phyloP scores from a whole-genome alignment of 495 filamentous ascomycete genomes.

The Daldinia decipiens region DNA sequence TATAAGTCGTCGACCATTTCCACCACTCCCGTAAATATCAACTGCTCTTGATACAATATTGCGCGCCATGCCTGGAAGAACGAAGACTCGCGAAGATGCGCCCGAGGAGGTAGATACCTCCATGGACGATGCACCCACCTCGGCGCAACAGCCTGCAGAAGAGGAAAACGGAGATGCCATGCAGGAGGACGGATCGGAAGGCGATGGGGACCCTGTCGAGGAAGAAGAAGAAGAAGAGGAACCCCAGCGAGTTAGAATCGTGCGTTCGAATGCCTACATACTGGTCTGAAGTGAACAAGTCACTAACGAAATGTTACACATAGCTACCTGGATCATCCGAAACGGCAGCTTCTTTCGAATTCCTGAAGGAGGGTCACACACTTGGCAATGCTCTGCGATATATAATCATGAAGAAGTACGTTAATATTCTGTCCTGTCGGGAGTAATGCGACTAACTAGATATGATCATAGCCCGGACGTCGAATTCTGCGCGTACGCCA shows the following conservation, averaged over 20 bases:
- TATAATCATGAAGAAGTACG: conserved; percentile 98
- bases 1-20: conserved; percentile 1
- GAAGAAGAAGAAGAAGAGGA: conserved; percentile 60
- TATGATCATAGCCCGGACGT: conserved; percentile 76
- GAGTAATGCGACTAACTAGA: conserved; percentile 16
- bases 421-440: conserved; percentile 12
- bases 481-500: conserved; percentile 97
- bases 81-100: conserved; percentile 43
- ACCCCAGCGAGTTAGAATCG: conserved; percentile 66
- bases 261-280: conserved; percentile 49
- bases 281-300: neutral
- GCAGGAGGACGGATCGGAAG: conserved; percentile 54
- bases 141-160: conserved; percentile 37
- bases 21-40: neutral
- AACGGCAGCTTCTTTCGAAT: conserved; percentile 80
- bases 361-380: conserved; percentile 91
- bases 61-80: conserved; percentile 49
- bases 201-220: conserved; percentile 48
- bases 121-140: conserved; percentile 65
- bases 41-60: neutral
- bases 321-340: conserved; percentile 77
- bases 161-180: conserved; percentile 54
- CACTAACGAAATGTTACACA: conserved; percentile 25
- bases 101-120: conserved; percentile 54
- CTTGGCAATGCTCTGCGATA: conserved; percentile 93